Conservation (phyloP, 2,329 filamentous ascomycete species). For the Talaromyces sp. region DNA sequence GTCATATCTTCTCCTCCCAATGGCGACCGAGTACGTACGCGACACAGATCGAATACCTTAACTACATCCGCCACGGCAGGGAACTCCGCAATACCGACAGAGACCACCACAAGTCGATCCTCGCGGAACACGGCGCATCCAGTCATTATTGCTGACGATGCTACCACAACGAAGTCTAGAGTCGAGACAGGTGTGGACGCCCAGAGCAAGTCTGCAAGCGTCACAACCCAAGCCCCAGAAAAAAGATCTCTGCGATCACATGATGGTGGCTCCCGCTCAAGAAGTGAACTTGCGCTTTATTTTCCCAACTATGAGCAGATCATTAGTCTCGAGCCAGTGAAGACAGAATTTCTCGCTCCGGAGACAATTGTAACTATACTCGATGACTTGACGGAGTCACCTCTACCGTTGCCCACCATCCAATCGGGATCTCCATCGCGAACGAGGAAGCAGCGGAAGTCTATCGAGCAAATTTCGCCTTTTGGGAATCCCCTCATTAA, state of each 20-base stretch:
- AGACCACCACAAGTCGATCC: not conserved
- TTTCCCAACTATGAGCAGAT: constrained; percentile 94
- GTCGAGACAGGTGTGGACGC: not conserved
- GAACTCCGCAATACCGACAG: not conserved
- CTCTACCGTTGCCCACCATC: constrained; percentile 22
- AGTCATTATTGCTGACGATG: constrained; percentile 12
- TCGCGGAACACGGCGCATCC: constrained; percentile 6
- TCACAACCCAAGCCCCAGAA: constrained; percentile 37
- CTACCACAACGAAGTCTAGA: not conserved
- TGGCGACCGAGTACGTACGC: constrained; percentile 13
- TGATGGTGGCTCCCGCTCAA: constrained; percentile 74
- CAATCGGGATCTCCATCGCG: constrained; percentile 14
- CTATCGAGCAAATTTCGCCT: constrained; percentile 21
- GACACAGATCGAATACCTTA: not conserved
- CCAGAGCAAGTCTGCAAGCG: not conserved
- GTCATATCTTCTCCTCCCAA: constrained; percentile 22
- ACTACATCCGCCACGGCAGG: not conserved
- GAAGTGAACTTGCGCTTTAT: constrained; percentile 86
- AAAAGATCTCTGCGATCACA: constrained; percentile 80
- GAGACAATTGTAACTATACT: constrained; percentile 71
- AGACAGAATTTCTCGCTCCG: constrained; percentile 68
- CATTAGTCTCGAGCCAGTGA: constrained; percentile 77
- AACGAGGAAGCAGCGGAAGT: constrained; percentile 8
- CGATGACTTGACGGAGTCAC: constrained; percentile 51
- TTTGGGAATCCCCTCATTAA: constrained; percentile 37